A percentile compares a stretch with the other conserved stretches of the same genome.
Evolutionary conservation across 1,284 basidiomycete genomes (phyloP).

Genomic region (Rugosomyces carneus): DNA sequence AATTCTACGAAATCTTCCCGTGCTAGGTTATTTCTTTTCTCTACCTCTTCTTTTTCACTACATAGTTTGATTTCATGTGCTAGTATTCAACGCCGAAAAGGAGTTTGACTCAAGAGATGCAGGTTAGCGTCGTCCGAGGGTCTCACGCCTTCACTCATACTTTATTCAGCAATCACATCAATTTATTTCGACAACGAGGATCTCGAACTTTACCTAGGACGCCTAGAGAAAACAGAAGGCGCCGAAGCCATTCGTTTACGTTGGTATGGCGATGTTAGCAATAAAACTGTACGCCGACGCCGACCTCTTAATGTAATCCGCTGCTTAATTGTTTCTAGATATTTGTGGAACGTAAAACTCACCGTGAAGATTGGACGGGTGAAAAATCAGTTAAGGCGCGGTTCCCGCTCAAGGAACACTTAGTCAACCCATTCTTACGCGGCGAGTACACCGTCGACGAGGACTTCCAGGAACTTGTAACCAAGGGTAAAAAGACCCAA

Average conservation of each 20-base stretch:
- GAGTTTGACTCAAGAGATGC: conserved; percentile 89
- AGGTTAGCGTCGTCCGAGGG: conserved; percentile 36
- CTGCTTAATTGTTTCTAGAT: conserved; percentile 46
- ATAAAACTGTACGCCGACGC: conserved; percentile 60
- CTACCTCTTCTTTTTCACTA: background rate
- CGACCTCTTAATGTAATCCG: background rate
- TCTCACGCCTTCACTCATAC: background rate
- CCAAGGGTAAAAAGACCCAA: conserved; percentile 92
- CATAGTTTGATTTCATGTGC: conserved; percentile 14
- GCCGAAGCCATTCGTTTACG: conserved; percentile 94
- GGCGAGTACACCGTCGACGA: conserved; percentile 94
- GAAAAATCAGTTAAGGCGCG: conserved; percentile 99
- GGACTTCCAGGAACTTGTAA: conserved; percentile 85
- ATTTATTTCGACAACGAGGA: conserved; percentile 95
- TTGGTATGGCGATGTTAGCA: conserved; percentile 95
- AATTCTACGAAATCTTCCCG: conserved; percentile 89
- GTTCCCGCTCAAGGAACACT: conserved; percentile 94
- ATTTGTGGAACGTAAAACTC: conserved; percentile 98
- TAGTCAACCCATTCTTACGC: conserved; percentile 87
- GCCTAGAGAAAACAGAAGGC: conserved; percentile 97
- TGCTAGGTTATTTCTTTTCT: conserved; percentile 55
- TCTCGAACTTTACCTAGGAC: conserved; percentile 95
- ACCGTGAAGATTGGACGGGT: conserved; percentile 98
- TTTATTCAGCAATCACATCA: conserved; percentile 66
- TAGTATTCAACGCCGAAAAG: conserved; percentile 95